Conservation (phyloP, 495 filamentous ascomycete genomes). For the Jackrogersella minutella region DNA sequence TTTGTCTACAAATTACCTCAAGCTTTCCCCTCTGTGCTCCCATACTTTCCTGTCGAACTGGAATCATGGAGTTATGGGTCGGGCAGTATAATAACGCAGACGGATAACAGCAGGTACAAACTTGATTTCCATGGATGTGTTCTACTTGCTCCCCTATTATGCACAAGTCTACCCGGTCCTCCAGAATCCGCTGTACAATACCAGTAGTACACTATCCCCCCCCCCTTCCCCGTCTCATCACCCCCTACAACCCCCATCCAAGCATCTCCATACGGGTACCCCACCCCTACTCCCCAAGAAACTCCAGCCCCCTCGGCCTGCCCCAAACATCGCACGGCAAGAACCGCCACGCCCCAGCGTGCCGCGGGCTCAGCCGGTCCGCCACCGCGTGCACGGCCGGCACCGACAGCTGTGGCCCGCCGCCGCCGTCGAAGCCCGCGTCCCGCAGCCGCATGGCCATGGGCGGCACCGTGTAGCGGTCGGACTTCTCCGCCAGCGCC, state of each 20-base stretch:
- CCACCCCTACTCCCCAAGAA: conserved; percentile 24
- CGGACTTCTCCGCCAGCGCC: not conserved
- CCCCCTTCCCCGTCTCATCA: not conserved
- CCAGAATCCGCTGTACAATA: no score
- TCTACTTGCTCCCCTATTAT: no score
- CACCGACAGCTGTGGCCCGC: conserved; percentile 43
- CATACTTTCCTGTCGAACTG: no score
- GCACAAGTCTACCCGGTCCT: no score
- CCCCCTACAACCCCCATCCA: not conserved
- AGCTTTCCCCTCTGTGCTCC: no score
- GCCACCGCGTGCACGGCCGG: conserved; percentile 42
- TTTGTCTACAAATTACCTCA: no score
- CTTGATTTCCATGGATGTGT: no score
- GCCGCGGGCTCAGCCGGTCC: conserved; percentile 33
- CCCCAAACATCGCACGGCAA: conserved; percentile 49
- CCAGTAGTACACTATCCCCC: no score
- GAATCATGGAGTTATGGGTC: no score
- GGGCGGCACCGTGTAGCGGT: conserved; percentile 35
- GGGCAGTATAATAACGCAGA: no score
- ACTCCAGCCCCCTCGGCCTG: conserved; percentile 45
- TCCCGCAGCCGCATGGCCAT: conserved; percentile 39
- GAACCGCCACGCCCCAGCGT: conserved; percentile 54
- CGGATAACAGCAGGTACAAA: no score
- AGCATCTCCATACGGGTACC: no score
- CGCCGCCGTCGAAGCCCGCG: conserved; percentile 10